phyloP scores from a whole-genome alignment of 306 rosid species.

The Luffa aegyptiaca region DNA sequence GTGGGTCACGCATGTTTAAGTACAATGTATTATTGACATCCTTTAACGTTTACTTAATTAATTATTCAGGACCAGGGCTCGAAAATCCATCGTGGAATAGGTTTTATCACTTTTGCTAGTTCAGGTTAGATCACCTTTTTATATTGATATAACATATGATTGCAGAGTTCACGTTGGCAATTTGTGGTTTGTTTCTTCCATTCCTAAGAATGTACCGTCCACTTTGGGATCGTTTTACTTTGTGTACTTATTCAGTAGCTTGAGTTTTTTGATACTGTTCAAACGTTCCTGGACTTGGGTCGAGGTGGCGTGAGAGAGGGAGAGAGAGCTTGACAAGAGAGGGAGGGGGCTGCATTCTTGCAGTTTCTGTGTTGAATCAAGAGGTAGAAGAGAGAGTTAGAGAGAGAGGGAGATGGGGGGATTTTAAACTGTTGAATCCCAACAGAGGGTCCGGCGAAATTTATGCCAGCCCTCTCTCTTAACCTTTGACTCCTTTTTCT shows the following conservation, averaged over 20 bases:
- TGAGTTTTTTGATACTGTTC: not conserved
- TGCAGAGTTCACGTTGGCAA: not conserved
- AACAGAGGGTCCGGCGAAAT: too few relatives aligned
- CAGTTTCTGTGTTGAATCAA: too few relatives aligned
- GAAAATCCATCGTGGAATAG: conserved; percentile 85
- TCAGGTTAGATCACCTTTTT: conserved; percentile 55
- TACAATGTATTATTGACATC: not conserved
- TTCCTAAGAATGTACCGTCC: not conserved
- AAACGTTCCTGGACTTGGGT: not conserved
- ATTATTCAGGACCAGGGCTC: conserved; percentile 78
- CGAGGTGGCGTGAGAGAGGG: too few relatives aligned
- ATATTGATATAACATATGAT: not conserved
- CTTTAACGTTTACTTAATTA: not conserved
- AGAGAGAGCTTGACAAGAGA: too few relatives aligned
- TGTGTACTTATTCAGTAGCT: not conserved
- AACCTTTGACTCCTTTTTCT: too few relatives aligned
- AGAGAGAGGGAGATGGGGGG: too few relatives aligned
- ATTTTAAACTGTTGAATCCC: too few relatives aligned
- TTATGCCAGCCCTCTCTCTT: too few relatives aligned
- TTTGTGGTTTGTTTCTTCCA: not conserved
- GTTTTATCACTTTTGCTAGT: conserved; percentile 86
- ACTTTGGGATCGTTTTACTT: not conserved
- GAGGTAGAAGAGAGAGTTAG: too few relatives aligned
- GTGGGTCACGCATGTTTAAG: not conserved
- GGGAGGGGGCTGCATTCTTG: too few relatives aligned